Base-by-base conservation (phyloP, 1,139 yeast genomes). In the Pichia sp. region DNA sequence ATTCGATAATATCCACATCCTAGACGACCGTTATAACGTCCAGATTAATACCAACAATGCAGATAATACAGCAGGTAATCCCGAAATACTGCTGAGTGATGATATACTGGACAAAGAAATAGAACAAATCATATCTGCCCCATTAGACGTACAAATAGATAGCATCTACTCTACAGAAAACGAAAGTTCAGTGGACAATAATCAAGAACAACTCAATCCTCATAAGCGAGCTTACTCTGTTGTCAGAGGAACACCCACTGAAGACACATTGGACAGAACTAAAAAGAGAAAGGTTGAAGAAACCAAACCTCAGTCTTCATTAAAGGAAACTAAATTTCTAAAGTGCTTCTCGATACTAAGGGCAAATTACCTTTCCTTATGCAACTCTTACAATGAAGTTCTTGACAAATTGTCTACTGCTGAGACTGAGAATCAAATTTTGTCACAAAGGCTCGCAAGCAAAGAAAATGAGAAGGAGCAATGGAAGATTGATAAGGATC, bases 261-360 rank as follows among this genome's bases (percentile, higher is more conserved):
- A 36, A 24, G 38, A 34, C 38, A 20, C 24, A 36, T 38, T 14
- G n/a, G 34, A 17, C 6, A 43, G 24, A 36, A 52, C 10, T 12
- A 43, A 20, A 36, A 50, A n/a, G 27, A 42, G 17, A 7, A 53
- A 51, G 33, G 36, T 14, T 17, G 38, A 4, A 16, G 16, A 27
- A 29, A 10, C 12, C 6, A 6, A 14, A 5, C 3, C 16, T 17
- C 7, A 6, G n/a, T n/a, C 41, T n/a, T 7, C 41, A 7, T 20
- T 20, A 30, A 50, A 54, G n/a, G 58, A 61, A 6, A 57, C 54
- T 41, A 57, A 59, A 42, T 56, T 60, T 45, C 33, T 60, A 10
- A 62, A 56, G 49, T 62, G 64, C 36, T 65, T 65, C 49, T 59
- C 64, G 4, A 56, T 56, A 27, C 49, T 65, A 17, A 61, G 61